phyloP scores from a whole-genome alignment of 306 rosid genomes.

The Cicer arietinum region DNA sequence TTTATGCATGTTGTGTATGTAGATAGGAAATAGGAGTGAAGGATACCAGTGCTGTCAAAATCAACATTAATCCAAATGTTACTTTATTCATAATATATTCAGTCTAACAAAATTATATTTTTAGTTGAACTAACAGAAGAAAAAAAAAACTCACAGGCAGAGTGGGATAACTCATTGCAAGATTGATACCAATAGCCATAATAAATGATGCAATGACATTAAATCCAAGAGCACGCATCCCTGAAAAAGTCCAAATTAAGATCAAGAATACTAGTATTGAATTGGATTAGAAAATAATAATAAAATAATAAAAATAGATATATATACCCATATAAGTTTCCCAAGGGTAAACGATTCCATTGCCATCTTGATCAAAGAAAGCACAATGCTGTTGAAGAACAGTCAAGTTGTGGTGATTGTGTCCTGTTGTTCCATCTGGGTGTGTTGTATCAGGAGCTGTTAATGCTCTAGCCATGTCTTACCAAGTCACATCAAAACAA shows the following conservation, averaged over 20 bases:
- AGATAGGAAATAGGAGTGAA: constrained; percentile 76
- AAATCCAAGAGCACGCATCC: constrained; percentile 76
- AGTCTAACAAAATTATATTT: no score
- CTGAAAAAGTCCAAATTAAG: constrained; percentile 46
- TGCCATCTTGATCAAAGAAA: constrained; percentile 76
- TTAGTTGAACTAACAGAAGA: not conserved
- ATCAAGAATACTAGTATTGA: constrained; percentile 2
- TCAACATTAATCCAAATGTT: no score
- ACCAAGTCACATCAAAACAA: constrained; percentile 1
- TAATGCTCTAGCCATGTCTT: constrained; percentile 81
- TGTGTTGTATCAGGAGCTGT: constrained; percentile 71
- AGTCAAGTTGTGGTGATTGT: constrained; percentile 58
- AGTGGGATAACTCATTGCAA: constrained; percentile 65
- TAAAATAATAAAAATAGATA: not conserved
- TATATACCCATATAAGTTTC: constrained; percentile 70
- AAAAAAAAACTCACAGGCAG: constrained; percentile 65
- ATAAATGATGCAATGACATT: constrained; percentile 62
- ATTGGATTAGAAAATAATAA: not conserved
- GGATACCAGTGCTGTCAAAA: constrained; percentile 71
- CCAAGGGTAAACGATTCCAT: constrained; percentile 90
- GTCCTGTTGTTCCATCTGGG: constrained; percentile 74
- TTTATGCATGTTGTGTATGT: constrained; percentile 71
- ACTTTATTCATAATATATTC: no score
- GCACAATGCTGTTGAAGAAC: constrained; percentile 89
- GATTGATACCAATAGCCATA: constrained; percentile 54